phyloP scores from a whole-genome alignment of 805 yeast species.

The Saccharomycopsis selenospora region DNA sequence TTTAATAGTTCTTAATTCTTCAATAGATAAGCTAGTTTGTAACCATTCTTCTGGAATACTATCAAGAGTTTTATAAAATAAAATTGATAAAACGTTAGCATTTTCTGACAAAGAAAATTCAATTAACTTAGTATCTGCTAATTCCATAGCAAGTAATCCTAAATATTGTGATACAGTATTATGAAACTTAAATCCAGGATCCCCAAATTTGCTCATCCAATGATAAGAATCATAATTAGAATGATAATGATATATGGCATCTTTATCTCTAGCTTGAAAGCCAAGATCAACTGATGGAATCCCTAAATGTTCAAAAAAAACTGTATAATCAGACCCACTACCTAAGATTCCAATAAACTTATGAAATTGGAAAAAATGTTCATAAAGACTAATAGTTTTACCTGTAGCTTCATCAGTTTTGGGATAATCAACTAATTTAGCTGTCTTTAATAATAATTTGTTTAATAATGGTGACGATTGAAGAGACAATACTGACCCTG shows the following conservation, averaged over 20 bases:
- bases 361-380: conserved; percentile 30
- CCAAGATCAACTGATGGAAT: conserved; percentile 55
- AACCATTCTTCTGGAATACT: conserved; percentile 36
- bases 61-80: conserved; percentile 32
- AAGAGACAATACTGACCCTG: conserved; percentile 46
- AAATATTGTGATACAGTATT: conserved; percentile 46
- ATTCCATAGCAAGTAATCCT: conserved; percentile 41
- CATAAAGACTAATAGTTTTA: conserved; percentile 26
- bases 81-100: conserved; percentile 34
- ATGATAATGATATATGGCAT: conserved; percentile 67
- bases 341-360: conserved; percentile 44
- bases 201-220: conserved; percentile 62
- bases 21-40: not conserved
- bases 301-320: conserved; percentile 52
- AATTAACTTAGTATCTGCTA: conserved; percentile 45
- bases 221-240: conserved; percentile 65
- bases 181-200: conserved; percentile 55
- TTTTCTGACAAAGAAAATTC: conserved; percentile 31
- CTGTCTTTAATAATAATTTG: conserved; percentile 36
- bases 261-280: conserved; percentile 37
- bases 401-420: conserved; percentile 11
- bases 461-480: conserved; percentile 56
- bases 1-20: not conserved
- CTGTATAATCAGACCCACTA: conserved; percentile 66
- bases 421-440: conserved; percentile 43